A percentile compares a stretch with the other conserved stretches of the same genome.
These are phyloP conservation scores for Cladosporium cucumerinum DNA, from an alignment of 2,329 filamentous ascomycete species.

Conservation along the genomic window DNA sequence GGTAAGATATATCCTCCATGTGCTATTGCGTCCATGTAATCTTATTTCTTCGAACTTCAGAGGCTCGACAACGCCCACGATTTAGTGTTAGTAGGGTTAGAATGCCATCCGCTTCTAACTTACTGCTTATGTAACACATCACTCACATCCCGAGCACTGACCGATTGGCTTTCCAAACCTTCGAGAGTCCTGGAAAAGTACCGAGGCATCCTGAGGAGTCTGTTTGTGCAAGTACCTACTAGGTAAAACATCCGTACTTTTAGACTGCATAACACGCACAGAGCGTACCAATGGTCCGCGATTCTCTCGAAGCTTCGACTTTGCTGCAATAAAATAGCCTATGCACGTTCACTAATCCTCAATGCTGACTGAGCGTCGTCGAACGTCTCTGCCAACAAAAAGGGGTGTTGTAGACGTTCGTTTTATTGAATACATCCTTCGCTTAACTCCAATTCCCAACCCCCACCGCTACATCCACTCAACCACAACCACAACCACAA, in stretches of 20 bases:
- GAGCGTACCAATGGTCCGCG: neutral
- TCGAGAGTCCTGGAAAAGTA: neutral
- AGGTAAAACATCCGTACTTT: neutral
- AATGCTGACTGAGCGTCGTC: neutral
- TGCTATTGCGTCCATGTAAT: neutral
- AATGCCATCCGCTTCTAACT: neutral
- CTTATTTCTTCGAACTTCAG: neutral
- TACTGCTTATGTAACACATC: neutral
- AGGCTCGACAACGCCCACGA: neutral
- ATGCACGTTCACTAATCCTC: neutral
- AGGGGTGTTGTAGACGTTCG: neutral
- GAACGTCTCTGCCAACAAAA: neutral
- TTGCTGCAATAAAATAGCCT: neutral
- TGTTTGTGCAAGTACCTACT: neutral
- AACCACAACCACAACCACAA: neutral
- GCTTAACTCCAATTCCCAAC: neutral
- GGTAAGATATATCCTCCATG: neutral
- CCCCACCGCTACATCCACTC: neutral
- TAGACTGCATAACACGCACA: neutral
- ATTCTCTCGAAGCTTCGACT: neutral
- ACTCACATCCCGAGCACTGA: neutral
- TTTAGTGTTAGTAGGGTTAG: neutral
- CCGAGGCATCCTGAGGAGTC: neutral
- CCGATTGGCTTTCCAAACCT: neutral
- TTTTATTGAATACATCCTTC: neutral